Base-by-base conservation (phyloP, 2,329 filamentous ascomycete species). In the Cercospora canescens region DNA sequence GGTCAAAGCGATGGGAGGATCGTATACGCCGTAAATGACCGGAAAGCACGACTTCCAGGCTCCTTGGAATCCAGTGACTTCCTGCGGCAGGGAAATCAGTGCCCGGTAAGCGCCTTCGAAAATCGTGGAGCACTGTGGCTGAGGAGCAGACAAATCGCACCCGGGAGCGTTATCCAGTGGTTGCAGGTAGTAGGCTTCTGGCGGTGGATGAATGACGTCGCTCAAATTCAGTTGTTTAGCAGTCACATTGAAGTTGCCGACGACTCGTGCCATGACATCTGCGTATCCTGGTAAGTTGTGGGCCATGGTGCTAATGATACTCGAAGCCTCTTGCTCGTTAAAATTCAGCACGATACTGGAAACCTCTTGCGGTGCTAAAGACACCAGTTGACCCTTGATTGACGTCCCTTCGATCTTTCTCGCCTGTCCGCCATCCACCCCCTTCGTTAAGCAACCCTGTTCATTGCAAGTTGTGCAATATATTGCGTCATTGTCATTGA, bases 51-150 rank as follows among this genome's bases (percentile, higher is more conserved):
- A 55, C 39, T 57, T 59, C 67, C 67, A 69, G 1, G 55, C 59
- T 16, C 55, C 59, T 21, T 67, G 65, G 26, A 69, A 52, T 6
- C 57, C 65, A 30, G 65, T 63, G 9, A 68, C 62, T n/a, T 69
- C 52, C 5, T 62, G 54, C n/a, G 69, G 69, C 9, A 68, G 26
- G 8, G 60, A 64, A 11, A 71, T 60, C 7, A 64, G 56, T 12
- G 69, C 59, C 6, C 62, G 63, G 55, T 69, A 71, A 16, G 52
- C 56, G n/a, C 63, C 69, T 39, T 71, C 67, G 30, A 68, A 68
- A 24, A 71, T 67, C 1, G 69, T 71, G 14, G 57, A 60, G 60
- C 69, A 71, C 35, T 68, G 30, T n/a, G 67, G 67, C 14, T 67
- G 59, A 11, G 59, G 60, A 1, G 32, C 62, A 6, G 48, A 37